These are phyloP conservation scores for Ustilago nuda DNA, from an alignment of 1,284 basidiomycete species.

Conservation along the genomic window DNA sequence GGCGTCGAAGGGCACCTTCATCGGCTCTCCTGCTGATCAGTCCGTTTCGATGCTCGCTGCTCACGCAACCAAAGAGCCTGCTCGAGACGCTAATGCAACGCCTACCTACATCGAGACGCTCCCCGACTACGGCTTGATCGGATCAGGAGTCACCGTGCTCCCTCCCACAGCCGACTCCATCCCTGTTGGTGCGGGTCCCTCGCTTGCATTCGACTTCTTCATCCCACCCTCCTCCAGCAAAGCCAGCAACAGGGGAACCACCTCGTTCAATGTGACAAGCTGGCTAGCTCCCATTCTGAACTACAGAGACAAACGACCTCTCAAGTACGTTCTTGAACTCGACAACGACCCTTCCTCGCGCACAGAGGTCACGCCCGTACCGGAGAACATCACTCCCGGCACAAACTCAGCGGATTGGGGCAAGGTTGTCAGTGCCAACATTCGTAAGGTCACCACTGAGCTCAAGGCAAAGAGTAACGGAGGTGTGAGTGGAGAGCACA, in stretches of 20 bases:
- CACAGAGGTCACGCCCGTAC: slow-evolving; percentile 13
- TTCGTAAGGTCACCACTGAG: slow-evolving; percentile 24
- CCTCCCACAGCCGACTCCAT: slow-evolving; percentile 31
- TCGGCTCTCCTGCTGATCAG: slow-evolving; percentile 11
- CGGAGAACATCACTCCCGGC: slow-evolving; percentile 38
- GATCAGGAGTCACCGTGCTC: slow-evolving; percentile 35
- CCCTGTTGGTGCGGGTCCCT: slow-evolving; percentile 18
- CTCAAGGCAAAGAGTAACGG: background rate
- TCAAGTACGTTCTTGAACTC: slow-evolving; percentile 27
- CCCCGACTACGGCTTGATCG: slow-evolving; percentile 58
- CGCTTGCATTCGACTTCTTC: slow-evolving; percentile 32
- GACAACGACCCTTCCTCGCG: slow-evolving; percentile 21
- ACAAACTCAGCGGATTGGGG: slow-evolving; percentile 37
- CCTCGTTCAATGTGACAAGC: slow-evolving; percentile 29
- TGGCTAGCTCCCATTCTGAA: slow-evolving; percentile 34
- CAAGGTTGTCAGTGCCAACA: slow-evolving; percentile 34
- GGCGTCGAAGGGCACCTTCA: slow-evolving; percentile 72
- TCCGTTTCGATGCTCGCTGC: slow-evolving; percentile 32
- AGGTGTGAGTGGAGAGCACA: slow-evolving; percentile 1
- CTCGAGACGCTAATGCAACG: slow-evolving; percentile 72
- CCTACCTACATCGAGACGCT: slow-evolving; percentile 75
- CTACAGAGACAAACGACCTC: slow-evolving; percentile 32
- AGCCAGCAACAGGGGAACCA: background rate
- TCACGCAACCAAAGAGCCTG: slow-evolving; percentile 14
- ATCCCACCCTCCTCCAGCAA: slow-evolving; percentile 1